phyloP scores from a whole-genome alignment of 148 eudicot genomes.

The Fallopia convolvulus region DNA sequence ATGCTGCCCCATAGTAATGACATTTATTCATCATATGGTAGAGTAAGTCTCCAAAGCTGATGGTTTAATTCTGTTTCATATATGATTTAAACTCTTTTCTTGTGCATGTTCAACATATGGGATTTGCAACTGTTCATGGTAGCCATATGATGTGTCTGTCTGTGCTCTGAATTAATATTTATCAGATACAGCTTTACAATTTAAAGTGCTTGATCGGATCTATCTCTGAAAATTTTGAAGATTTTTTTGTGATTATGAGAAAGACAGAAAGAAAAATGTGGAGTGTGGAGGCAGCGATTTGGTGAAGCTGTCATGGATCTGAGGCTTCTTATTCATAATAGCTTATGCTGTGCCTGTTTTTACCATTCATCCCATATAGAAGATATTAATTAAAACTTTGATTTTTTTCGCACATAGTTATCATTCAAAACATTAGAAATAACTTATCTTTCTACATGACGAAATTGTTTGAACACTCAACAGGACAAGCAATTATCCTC shows the following conservation, averaged over 20 bases:
- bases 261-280: neutral
- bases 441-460: neutral
- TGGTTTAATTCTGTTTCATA: neutral
- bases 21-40: neutral
- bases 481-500: slow-evolving; percentile 6
- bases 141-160: neutral
- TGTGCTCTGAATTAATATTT: neutral
- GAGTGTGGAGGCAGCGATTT: neutral
- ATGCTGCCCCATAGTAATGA: neutral
- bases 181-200: neutral
- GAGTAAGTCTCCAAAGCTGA: neutral
- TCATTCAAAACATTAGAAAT: neutral
- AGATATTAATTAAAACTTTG: neutral
- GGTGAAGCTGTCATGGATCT: neutral
- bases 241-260: neutral
- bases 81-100: neutral
- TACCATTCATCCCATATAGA: neutral
- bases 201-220: neutral
- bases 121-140: neutral
- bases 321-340: neutral
- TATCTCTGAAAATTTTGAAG: neutral
- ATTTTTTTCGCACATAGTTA: neutral
- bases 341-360: neutral
- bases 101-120: slow-evolving; percentile 1
- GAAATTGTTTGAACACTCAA: neutral